A percentile compares a stretch with the other conserved stretches of the same genome.
These are phyloP conservation scores for Ophiostoma sp. DNA, from an alignment of 2,329 filamentous ascomycete genomes.

Conservation along the genomic window DNA sequence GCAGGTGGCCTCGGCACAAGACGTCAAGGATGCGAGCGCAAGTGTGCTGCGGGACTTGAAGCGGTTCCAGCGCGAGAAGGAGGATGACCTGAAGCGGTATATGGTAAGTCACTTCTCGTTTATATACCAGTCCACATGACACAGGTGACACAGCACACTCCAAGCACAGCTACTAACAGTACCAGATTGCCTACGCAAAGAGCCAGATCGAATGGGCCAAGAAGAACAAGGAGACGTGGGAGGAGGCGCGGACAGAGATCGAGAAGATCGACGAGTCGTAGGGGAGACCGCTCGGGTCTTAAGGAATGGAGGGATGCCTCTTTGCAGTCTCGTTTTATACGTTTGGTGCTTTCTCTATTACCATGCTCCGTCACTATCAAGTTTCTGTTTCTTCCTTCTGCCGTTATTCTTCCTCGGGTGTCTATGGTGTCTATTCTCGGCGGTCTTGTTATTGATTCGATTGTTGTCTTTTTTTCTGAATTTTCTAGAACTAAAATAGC, in stretches of 20 bases:
- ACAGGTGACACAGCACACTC: no score
- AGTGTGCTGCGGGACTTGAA: conserved; percentile 86
- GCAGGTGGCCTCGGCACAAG: conserved; percentile 77
- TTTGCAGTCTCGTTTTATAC: not conserved
- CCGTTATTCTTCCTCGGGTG: not conserved
- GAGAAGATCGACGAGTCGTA: conserved; percentile 71
- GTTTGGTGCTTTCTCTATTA: not conserved
- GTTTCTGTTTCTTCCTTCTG: not conserved
- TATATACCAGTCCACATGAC: not conserved
- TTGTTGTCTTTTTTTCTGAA: not conserved
- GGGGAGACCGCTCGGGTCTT: not conserved
- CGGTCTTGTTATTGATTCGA: not conserved
- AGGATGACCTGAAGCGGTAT: conserved; percentile 85
- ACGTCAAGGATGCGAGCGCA: conserved; percentile 86
- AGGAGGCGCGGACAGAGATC: conserved; percentile 80
- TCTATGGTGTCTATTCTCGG: not conserved
- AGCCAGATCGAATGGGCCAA: conserved; percentile 93
- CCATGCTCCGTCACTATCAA: not conserved
- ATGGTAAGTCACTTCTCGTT: conserved; percentile 63
- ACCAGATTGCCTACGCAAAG: conserved; percentile 80
- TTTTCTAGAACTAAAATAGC: not conserved
- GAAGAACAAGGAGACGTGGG: conserved; percentile 87
- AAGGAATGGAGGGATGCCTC: no score
- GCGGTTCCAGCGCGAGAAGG: conserved; percentile 91
- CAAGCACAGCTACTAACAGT: not conserved